Evolutionary conservation across 176 grass and related monocot species (phyloP), one percentile per base, ranked within the genome.

Genomic region (Carex pumila): DNA sequence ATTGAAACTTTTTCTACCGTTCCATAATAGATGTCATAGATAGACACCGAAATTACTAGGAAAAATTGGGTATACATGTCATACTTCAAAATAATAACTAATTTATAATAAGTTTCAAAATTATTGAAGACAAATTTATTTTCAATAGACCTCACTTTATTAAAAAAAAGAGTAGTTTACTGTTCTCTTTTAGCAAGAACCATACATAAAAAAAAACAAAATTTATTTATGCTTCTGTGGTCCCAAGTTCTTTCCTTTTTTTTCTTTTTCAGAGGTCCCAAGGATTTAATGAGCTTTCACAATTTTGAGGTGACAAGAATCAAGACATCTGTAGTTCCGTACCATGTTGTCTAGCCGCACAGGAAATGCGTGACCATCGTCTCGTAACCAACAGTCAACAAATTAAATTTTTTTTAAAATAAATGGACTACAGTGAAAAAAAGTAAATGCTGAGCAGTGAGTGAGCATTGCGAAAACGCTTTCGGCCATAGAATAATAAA

Each of bases 221-320:
- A 47, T 21, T 21, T 19, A 21, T 72, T 72, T 15, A 76, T 29
- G 21, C 12, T 50, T 19, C 39, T 5, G 49, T 55, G 72, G 72
- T 55, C 72, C 71, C 81, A 34, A 52, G 8, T 57, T 15, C 5
- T 84, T 11, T n/a, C 61, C 10, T 37, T 58, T 54, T 34, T 34
- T 80, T 37, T 10, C 25, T 36, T 34, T 60, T 61, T 14, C 6
- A 62, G 58, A 61, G 56, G 78, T 80, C 78, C 79, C 79, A n/a
- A 17, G 32, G 15, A 9, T 47, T 41, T 64, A 62, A 81, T 45
- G 60, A 64, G 55, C 36, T 62, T 60, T 62, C 32, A 47, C 58
- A 81, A 81, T 11, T 64, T 81, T 43, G 79, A 81, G 79, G 79
- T 64, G 60, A 64, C 79, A 81, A 47, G 58, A 81, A 81, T 81